A percentile compares a stretch with the other conserved stretches of the same genome.
These are phyloP conservation scores for Hemisphaericaspora xylofermentans DNA, from an alignment of 1,139 yeast species.

Conservation along the genomic window DNA sequence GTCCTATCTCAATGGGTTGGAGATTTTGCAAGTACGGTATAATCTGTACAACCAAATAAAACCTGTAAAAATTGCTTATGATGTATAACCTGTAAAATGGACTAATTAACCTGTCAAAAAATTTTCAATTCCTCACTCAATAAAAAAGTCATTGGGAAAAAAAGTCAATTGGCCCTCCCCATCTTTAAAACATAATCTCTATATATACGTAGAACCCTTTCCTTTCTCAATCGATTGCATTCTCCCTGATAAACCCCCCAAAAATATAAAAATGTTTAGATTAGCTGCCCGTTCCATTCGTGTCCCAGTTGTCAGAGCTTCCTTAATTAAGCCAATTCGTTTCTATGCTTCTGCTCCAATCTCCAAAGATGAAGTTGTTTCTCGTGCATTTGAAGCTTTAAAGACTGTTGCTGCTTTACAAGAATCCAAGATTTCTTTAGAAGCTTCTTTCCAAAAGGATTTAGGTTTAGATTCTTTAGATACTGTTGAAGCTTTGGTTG, in stretches of 20 bases:
- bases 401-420: slow-evolving; percentile 52
- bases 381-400: slow-evolving; percentile 50
- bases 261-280: slow-evolving; percentile 39
- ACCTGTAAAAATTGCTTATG: background rate
- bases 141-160: slow-evolving; percentile 1
- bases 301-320: slow-evolving; percentile 31
- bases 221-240: background rate
- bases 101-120: background rate
- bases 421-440: slow-evolving; percentile 43
- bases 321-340: slow-evolving; percentile 37
- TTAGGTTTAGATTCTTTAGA: slow-evolving; percentile 71
- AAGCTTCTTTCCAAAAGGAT: slow-evolving; percentile 58
- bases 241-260: background rate
- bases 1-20: too few relatives aligned
- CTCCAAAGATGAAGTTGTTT: slow-evolving; percentile 46
- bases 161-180: background rate
- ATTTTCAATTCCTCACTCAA: background rate
- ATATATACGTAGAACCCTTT: background rate
- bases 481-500: slow-evolving; percentile 69
- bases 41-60: too few relatives aligned
- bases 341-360: slow-evolving; percentile 50
- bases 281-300: slow-evolving; percentile 41
- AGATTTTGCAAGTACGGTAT: too few relatives aligned
- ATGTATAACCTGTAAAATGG: background rate
- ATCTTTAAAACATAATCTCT: too few relatives aligned